Base-by-base conservation (phyloP, 31 red algal species). In the Bonnemaisonia californica region DNA sequence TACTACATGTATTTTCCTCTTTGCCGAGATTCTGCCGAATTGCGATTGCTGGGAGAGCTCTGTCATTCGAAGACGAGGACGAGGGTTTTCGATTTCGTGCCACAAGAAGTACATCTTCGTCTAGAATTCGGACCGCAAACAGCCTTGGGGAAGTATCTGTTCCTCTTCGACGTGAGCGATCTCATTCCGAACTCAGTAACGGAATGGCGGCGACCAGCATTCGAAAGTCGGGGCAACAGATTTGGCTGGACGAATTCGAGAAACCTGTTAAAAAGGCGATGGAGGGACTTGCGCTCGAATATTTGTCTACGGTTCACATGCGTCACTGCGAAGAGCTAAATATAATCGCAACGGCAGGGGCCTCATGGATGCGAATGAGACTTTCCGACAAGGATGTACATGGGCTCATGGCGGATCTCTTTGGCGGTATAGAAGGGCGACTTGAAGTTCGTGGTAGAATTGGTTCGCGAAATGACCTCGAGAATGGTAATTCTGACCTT, bases 331-430 rank as follows among this genome's bases (percentile, higher is more conserved):
- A 73, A 47, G 69, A 77, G 56, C 54, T 77, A 19, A 13, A 12
- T 12, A n/a, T 62, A 13, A 27, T 60, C 22, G 39, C 48, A 22
- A 39, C 57, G 3, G 22, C 56, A 39, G 26, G 51, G 4, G 45
- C 47, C 16, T 77, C 74, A 27, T 77, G 74, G 74, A 35, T 77
- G 13, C 74, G 74, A 3, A 62, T 77, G 23, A 56, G 35, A 22
- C 18, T 77, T 13, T 9, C 47, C 7, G 5, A 60, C 4, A 18
- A 18, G 3, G 74, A 77, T 37, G 16, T 58, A 34, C 23, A 11
- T 5, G 13, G 23, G 16, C 23, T 77, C 24, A 47, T 77, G 23
- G 7, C 13, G 9, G 55, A 77, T 36, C 22, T 61, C 33, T 77
- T 77, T 39, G 3, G 16, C 19, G 56, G 74, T 26, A 35, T 62